phyloP scores from a whole-genome alignment of 2,329 filamentous ascomycete genomes.

The Ceratocystis cubensis region DNA sequence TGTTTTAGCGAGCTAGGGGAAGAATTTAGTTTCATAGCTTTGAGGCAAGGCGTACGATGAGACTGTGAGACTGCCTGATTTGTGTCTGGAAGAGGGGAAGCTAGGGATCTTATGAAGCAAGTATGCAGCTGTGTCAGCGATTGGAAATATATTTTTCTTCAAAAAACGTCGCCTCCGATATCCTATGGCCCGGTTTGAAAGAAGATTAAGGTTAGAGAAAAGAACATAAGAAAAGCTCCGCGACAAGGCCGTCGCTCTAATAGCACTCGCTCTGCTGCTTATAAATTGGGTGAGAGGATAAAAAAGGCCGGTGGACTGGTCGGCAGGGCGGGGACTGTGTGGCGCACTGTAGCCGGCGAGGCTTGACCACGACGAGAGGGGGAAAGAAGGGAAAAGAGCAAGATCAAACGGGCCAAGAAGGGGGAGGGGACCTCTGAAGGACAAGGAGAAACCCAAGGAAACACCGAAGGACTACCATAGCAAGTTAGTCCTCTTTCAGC shows the following conservation, averaged over 20 bases:
- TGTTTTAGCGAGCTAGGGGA: background rate
- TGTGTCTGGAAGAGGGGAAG: background rate
- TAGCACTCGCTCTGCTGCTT: background rate
- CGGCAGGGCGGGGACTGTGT: background rate
- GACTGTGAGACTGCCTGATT: background rate
- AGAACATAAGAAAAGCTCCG: background rate
- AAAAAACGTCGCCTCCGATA: no score
- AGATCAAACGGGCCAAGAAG: background rate
- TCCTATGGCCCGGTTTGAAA: background rate
- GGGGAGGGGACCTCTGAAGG: background rate
- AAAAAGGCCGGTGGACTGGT: background rate
- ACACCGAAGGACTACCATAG: no score
- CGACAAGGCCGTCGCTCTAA: no score
- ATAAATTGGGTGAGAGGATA: background rate
- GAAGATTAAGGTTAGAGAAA: background rate
- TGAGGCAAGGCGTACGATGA: background rate
- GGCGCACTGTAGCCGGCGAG: conserved; percentile 3
- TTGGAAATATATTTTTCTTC: no score
- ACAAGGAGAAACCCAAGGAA: background rate
- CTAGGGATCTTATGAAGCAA: no score
- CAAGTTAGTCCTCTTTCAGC: background rate
- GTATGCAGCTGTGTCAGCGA: no score
- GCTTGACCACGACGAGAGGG: background rate
- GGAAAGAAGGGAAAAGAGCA: background rate
- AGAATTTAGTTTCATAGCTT: background rate